A percentile compares a stretch with the other conserved stretches of the same genome.
Evolutionary conservation across 2,329 filamentous ascomycete genomes (phyloP).

Genomic region (Colletotrichum echinochloae): DNA sequence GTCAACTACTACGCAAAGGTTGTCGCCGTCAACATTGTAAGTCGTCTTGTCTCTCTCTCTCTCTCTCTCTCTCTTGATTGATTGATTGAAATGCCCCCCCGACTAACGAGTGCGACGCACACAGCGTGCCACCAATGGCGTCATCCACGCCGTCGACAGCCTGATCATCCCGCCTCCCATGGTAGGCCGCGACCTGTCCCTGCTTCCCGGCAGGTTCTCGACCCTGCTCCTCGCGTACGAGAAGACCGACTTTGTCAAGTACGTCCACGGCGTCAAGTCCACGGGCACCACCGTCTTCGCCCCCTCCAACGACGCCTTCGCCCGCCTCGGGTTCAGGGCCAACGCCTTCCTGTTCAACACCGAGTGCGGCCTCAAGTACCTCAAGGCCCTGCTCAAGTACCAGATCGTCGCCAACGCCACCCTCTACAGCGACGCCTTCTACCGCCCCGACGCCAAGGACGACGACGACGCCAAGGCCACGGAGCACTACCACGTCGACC

Average conservation of each 20-base stretch:
- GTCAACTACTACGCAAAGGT: slow-evolving; percentile 84
- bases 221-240: slow-evolving; percentile 80
- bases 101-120: background rate
- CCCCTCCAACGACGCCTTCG: slow-evolving; percentile 84
- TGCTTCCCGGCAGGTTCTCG: slow-evolving; percentile 81
- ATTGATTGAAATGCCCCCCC: too few relatives aligned
- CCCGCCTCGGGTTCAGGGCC: slow-evolving; percentile 75
- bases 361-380: slow-evolving; percentile 76
- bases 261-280: slow-evolving; percentile 65
- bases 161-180: slow-evolving; percentile 82
- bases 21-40: slow-evolving; percentile 76
- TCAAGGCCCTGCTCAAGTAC: slow-evolving; percentile 83
- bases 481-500: slow-evolving; percentile 73
- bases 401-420: slow-evolving; percentile 80
- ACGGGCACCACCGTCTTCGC: slow-evolving; percentile 83
- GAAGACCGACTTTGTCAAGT: slow-evolving; percentile 78
- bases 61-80: too few relatives aligned
- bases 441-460: slow-evolving; percentile 59
- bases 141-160: slow-evolving; percentile 81
- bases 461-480: slow-evolving; percentile 49
- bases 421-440: slow-evolving; percentile 86
- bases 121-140: slow-evolving; percentile 78
- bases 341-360: slow-evolving; percentile 90
- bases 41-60: too few relatives aligned
- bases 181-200: slow-evolving; percentile 63